Percentiles rank a stretch among this genome's conserved stretches.
Evolutionary conservation across 306 rosid species (phyloP).

Genomic region (Herpetospermum pedunculosum): DNA sequence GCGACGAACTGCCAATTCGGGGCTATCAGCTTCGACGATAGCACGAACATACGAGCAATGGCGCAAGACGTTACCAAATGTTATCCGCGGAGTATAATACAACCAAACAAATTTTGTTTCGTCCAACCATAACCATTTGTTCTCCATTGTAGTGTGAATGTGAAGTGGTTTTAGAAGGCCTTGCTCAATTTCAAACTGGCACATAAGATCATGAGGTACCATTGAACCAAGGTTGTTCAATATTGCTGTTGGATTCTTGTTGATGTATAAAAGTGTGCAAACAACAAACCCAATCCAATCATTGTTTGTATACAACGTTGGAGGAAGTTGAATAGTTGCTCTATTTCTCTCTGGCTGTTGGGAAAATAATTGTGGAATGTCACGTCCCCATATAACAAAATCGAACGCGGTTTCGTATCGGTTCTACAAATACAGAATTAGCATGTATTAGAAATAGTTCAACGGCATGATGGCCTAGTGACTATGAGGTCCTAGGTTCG

Average conservation of each 20-base stretch:
- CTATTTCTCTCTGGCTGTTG: neutral
- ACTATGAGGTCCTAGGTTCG: no score
- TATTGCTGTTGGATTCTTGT: neutral
- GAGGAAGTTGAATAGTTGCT: neutral
- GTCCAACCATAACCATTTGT: slow-evolving; percentile 1
- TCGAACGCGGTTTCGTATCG: neutral
- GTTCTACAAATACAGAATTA: neutral
- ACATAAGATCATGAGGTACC: slow-evolving; percentile 3
- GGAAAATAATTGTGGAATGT: slow-evolving; percentile 5
- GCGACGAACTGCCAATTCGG: neutral
- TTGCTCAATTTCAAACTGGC: slow-evolving; percentile 1
- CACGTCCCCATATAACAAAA: neutral
- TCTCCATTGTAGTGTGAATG: neutral
- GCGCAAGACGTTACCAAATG: neutral
- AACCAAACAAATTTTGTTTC: slow-evolving; percentile 14
- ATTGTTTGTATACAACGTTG: neutral
- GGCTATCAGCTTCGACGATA: slow-evolving; percentile 5
- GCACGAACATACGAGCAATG: neutral
- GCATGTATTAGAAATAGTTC: neutral
- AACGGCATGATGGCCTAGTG: no score
- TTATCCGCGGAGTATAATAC: slow-evolving; percentile 14
- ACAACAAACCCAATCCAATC: slow-evolving; percentile 16
- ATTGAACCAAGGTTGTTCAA: neutral
- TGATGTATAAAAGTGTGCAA: slow-evolving; percentile 7
- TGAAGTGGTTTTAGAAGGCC: neutral